These are phyloP conservation scores for Aaosphaeria pasadenensis DNA, from an alignment of 2,329 filamentous ascomycete genomes.

Conservation along the genomic window DNA sequence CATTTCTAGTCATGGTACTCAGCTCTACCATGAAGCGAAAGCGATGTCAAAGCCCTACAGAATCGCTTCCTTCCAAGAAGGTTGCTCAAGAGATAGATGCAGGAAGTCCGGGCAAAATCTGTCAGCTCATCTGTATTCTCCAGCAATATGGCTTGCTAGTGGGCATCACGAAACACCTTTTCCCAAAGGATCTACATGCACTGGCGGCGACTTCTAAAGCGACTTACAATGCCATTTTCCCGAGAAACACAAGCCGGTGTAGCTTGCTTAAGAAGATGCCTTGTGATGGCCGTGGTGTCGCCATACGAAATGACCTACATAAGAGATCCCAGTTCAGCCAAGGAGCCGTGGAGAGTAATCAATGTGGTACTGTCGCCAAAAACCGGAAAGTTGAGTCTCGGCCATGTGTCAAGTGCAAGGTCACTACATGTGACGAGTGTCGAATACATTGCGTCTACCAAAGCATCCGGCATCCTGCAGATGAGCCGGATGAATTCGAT, in stretches of 20 bases:
- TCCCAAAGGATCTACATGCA: conserved; percentile 23
- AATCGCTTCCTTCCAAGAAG: not conserved
- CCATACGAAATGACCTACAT: conserved; percentile 18
- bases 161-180: conserved; percentile 18
- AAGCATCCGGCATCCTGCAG: conserved; percentile 20
- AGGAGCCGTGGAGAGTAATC: conserved; percentile 18
- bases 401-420: conserved; percentile 23
- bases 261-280: conserved; percentile 23
- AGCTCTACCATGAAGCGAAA: conserved; percentile 2
- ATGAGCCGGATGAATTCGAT: conserved; percentile 25
- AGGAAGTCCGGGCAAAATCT: conserved; percentile 1
- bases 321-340: conserved; percentile 18
- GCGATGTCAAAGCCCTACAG: not conserved
- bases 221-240: conserved; percentile 19
- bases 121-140: conserved; percentile 16
- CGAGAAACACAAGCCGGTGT: conserved; percentile 17
- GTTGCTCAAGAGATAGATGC: not conserved
- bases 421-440: conserved; percentile 34
- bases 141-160: conserved; percentile 28
- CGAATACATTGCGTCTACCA: conserved; percentile 34
- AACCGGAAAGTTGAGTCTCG: conserved; percentile 11
- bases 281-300: conserved; percentile 25
- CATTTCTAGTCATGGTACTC: not conserved
- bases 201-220: conserved; percentile 27
- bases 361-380: conserved; percentile 14